A percentile compares a stretch with the other conserved stretches of the same genome.
Evolutionary conservation across 208 protist genomes (phyloP).

Genomic region (Trypanosoma scelopori): DNA sequence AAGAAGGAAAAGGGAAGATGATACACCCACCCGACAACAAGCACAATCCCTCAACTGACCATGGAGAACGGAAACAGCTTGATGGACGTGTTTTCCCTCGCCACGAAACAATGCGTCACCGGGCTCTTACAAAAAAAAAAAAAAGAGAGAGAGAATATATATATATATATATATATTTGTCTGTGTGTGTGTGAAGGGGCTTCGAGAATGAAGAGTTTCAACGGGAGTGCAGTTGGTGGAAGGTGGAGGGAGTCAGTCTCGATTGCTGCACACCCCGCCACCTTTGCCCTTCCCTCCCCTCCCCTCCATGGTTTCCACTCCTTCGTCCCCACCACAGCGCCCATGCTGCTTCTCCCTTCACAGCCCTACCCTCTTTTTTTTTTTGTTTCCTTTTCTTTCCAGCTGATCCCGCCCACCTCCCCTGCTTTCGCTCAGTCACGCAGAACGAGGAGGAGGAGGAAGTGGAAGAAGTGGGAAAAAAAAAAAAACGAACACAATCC

Average conservation of each 20-base stretch:
- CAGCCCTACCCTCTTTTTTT: neutral
- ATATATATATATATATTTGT: constrained; percentile 25
- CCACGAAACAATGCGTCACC: too few relatives aligned
- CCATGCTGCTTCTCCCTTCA: neutral
- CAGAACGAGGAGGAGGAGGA: too few relatives aligned
- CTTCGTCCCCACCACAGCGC: neutral
- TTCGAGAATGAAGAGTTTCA: neutral
- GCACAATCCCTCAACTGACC: too few relatives aligned
- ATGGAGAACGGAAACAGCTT: neutral
- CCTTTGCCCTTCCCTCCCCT: neutral
- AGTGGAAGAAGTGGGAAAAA: too few relatives aligned
- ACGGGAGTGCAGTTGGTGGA: too few relatives aligned
- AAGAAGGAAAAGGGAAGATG: constrained; percentile 8
- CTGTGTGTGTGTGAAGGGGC: neutral
- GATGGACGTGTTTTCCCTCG: neutral
- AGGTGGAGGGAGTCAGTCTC: too few relatives aligned
- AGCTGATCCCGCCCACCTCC: neutral
- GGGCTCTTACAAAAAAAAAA: too few relatives aligned
- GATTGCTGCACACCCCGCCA: neutral
- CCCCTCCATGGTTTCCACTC: neutral
- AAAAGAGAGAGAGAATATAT: constrained; percentile 17
- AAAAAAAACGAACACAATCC: too few relatives aligned
- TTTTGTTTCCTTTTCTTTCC: neutral
- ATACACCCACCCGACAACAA: constrained; percentile 10
- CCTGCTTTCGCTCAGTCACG: too few relatives aligned